Evolutionary conservation across 305 asterid genomes (phyloP).

Genomic region (Fraxinus sp.): DNA sequence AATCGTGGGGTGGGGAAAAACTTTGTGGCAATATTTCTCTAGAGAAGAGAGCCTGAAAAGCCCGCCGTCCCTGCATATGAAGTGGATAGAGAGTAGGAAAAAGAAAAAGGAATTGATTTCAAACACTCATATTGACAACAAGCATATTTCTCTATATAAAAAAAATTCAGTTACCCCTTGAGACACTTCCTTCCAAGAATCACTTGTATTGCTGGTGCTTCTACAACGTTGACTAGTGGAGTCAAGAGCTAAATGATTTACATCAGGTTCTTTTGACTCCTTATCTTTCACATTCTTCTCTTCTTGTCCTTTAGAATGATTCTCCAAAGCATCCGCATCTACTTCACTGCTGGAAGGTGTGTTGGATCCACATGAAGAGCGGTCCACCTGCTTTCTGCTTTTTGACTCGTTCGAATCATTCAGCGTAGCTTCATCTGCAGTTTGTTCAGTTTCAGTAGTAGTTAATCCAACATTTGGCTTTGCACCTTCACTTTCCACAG

Average conservation of each 20-base stretch:
- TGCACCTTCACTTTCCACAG: conserved; percentile 59
- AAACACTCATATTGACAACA: conserved; percentile 15
- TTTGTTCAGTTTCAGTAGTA: conserved; percentile 40
- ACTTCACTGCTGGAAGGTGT: conserved; percentile 94
- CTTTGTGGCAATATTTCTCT: conserved; percentile 88
- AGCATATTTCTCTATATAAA: not conserved
- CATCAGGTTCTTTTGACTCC: conserved; percentile 45
- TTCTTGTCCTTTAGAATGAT: conserved; percentile 48
- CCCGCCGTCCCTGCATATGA: conserved; percentile 73
- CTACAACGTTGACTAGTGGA: conserved; percentile 63
- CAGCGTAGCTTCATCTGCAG: conserved; percentile 35
- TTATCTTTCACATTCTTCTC: conserved; percentile 41
- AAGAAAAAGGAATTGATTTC: conserved; percentile 13
- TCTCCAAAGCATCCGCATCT: conserved; percentile 73
- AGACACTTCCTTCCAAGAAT: conserved; percentile 90
- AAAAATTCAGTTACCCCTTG: conserved; percentile 58
- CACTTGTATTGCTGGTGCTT: conserved; percentile 46
- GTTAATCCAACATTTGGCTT: conserved; percentile 39
- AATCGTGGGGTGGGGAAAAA: conserved; percentile 62
- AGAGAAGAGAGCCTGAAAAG: conserved; percentile 88
- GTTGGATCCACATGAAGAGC: conserved; percentile 98
- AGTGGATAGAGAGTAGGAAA: not conserved
- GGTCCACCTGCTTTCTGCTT: conserved; percentile 69
- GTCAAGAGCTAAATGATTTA: conserved; percentile 46
- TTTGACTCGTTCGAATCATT: conserved; percentile 52